These are phyloP conservation scores for Penicillium longicatenatum DNA, from an alignment of 495 filamentous ascomycete species.

Conservation along the genomic window DNA sequence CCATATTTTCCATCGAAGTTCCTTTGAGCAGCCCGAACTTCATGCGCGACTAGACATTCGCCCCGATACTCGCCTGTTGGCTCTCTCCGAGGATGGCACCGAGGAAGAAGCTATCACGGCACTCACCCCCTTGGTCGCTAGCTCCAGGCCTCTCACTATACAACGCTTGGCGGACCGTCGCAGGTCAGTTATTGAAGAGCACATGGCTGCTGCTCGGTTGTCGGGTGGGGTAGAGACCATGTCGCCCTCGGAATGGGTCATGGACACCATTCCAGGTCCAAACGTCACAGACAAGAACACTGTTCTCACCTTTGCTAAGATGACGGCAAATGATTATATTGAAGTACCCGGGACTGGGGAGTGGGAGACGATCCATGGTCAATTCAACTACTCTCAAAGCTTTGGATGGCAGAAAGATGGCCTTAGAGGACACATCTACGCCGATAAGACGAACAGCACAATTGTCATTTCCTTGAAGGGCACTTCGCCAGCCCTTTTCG, in stretches of 20 bases:
- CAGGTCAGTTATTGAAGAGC: slow-evolving; percentile 69
- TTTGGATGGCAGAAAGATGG: slow-evolving; percentile 95
- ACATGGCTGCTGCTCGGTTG: slow-evolving; percentile 67
- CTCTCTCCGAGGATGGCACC: slow-evolving; percentile 64
- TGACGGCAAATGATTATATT: slow-evolving; percentile 89
- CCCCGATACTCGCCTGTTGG: slow-evolving; percentile 60
- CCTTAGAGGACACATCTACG: slow-evolving; percentile 88
- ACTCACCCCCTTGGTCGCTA: slow-evolving; percentile 46
- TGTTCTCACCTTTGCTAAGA: slow-evolving; percentile 77
- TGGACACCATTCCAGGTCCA: slow-evolving; percentile 76
- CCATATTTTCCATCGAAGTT: slow-evolving; percentile 90
- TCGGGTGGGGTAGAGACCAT: slow-evolving; percentile 60
- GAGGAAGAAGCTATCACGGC: slow-evolving; percentile 36
- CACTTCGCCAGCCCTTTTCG: slow-evolving; percentile 86
- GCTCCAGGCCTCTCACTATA: slow-evolving; percentile 65
- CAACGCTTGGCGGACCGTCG: slow-evolving; percentile 81
- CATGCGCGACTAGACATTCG: slow-evolving; percentile 75
- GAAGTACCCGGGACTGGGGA: slow-evolving; percentile 66
- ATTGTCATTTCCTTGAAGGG: slow-evolving; percentile 92
- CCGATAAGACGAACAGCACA: slow-evolving; percentile 80
- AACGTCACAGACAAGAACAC: slow-evolving; percentile 86
- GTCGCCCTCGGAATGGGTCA: slow-evolving; percentile 74
- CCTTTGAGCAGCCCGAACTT: slow-evolving; percentile 68
- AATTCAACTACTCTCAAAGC: slow-evolving; percentile 76
- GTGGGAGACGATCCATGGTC: slow-evolving; percentile 79